These are phyloP conservation scores for Chlamydomonas schloesseri DNA, from an alignment of 139 green algal genomes.

Conservation along the genomic window DNA sequence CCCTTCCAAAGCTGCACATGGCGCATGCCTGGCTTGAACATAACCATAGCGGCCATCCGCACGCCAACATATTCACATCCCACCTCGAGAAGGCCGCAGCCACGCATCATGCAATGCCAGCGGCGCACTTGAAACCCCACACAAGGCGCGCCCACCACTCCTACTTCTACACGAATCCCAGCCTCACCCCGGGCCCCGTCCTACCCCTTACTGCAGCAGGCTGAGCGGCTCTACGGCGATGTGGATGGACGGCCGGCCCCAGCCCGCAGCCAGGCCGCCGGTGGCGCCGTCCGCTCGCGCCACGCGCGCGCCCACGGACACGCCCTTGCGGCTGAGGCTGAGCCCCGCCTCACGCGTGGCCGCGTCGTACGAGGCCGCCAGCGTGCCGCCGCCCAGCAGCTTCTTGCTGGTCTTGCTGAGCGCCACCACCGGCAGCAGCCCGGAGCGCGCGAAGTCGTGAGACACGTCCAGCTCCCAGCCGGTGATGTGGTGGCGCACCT, in stretches of 20 bases:
- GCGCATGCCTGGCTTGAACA: no score
- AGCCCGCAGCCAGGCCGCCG: background rate
- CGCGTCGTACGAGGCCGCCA: conserved; percentile 53
- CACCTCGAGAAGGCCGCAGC: no score
- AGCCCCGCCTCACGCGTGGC: conserved; percentile 13
- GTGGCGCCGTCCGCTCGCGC: conserved; percentile 12
- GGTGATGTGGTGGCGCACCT: conserved; percentile 49
- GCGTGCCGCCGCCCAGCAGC: background rate
- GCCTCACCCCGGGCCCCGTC: no score
- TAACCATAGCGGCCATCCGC: no score
- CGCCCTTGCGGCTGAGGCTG: conserved; percentile 21
- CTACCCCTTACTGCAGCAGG: conserved; percentile 18
- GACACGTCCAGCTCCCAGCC: conserved; percentile 58
- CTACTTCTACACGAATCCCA: no score
- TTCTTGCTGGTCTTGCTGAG: conserved; percentile 55
- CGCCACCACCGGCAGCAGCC: conserved; percentile 23
- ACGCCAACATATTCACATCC: no score
- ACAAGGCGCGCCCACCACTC: no score
- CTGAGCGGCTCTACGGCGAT: conserved; percentile 54
- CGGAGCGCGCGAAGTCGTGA: conserved; percentile 55
- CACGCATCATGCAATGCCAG: no score
- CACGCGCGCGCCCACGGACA: conserved; percentile 35
- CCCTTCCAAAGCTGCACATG: no score
- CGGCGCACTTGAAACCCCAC: no score
- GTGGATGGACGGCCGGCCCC: conserved; percentile 43